phyloP scores from a whole-genome alignment of 768 basidiomycete genomes.

The Crepidotus variabilis region DNA sequence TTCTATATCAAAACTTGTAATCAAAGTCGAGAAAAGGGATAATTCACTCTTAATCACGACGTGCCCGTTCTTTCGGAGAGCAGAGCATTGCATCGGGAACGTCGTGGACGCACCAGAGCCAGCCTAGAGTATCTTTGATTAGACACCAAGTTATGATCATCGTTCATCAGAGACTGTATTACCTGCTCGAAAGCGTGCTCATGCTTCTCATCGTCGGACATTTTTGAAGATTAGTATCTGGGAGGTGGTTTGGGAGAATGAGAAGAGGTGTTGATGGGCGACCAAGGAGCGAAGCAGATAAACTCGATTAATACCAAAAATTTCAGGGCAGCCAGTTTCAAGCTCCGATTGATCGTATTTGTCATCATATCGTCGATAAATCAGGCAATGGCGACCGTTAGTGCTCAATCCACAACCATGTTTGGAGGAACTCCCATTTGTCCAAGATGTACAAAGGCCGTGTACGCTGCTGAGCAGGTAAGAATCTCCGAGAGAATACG shows the following conservation, averaged over 20 bases:
- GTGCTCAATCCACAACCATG: constrained; percentile 26
- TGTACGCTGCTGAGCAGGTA: constrained; percentile 90
- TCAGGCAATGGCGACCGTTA: constrained; percentile 11
- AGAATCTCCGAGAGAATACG: constrained; percentile 11
- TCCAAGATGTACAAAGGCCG: constrained; percentile 69
- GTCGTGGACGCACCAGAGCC: constrained; percentile 74
- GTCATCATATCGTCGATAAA: constrained; percentile 18
- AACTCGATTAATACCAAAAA: constrained; percentile 21
- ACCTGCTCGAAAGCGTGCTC: constrained; percentile 86
- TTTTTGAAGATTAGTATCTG: constrained; percentile 35
- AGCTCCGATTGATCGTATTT: constrained; percentile 24
- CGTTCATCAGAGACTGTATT: constrained; percentile 6
- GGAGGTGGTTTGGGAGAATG: constrained; percentile 18
- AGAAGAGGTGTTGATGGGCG: constrained; percentile 8
- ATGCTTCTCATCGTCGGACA: constrained; percentile 90
- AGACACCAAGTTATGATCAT: constrained; percentile 10
- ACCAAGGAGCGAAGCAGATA: constrained; percentile 16
- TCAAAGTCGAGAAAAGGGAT: not conserved
- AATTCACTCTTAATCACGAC: constrained; percentile 88
- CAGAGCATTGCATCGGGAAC: constrained; percentile 93
- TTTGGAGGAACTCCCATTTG: constrained; percentile 72
- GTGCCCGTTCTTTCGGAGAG: constrained; percentile 87
- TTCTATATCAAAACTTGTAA: constrained; percentile 2
- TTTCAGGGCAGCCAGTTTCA: constrained; percentile 28
- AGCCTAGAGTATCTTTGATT: constrained; percentile 39